Conservation (phyloP, 345 rosid species). For the Punica granatum region DNA sequence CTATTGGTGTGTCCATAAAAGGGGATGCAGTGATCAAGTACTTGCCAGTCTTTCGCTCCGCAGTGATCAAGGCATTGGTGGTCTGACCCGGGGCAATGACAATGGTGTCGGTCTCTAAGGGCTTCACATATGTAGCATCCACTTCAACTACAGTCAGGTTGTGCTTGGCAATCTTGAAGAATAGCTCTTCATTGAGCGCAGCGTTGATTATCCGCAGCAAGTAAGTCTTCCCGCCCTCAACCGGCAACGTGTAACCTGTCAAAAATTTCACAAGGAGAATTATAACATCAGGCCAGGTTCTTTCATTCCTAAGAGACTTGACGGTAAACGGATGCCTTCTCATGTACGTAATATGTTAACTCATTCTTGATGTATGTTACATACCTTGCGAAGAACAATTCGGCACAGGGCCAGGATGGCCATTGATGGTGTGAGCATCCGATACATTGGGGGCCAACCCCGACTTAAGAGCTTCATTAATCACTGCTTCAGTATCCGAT, state of each 20-base stretch:
- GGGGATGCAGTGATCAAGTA: slow-evolving; percentile 59
- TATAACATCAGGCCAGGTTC: too few relatives aligned
- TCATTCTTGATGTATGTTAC: neutral
- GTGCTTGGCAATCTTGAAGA: slow-evolving; percentile 55
- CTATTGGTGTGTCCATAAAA: slow-evolving; percentile 40
- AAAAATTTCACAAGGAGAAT: neutral
- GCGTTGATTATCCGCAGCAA: slow-evolving; percentile 53
- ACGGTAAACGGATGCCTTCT: too few relatives aligned
- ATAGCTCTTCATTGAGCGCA: slow-evolving; percentile 62
- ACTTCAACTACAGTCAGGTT: slow-evolving; percentile 56
- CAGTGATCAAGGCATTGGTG: slow-evolving; percentile 50
- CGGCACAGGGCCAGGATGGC: slow-evolving; percentile 48
- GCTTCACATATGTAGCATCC: slow-evolving; percentile 58
- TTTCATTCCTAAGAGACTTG: too few relatives aligned
- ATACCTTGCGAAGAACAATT: slow-evolving; percentile 38
- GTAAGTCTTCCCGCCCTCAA: slow-evolving; percentile 43
- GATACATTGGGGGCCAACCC: slow-evolving; percentile 63
- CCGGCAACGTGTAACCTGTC: slow-evolving; percentile 36
- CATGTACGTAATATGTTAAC: too few relatives aligned
- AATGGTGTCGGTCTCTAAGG: slow-evolving; percentile 40
- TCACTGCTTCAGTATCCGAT: slow-evolving; percentile 45
- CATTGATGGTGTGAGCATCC: slow-evolving; percentile 73
- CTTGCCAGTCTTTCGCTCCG: slow-evolving; percentile 40
- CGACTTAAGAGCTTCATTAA: slow-evolving; percentile 39
- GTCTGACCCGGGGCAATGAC: slow-evolving; percentile 61